Evolutionary conservation across 2,329 filamentous ascomycete genomes (phyloP).

Genomic region (Chalara sp.): DNA sequence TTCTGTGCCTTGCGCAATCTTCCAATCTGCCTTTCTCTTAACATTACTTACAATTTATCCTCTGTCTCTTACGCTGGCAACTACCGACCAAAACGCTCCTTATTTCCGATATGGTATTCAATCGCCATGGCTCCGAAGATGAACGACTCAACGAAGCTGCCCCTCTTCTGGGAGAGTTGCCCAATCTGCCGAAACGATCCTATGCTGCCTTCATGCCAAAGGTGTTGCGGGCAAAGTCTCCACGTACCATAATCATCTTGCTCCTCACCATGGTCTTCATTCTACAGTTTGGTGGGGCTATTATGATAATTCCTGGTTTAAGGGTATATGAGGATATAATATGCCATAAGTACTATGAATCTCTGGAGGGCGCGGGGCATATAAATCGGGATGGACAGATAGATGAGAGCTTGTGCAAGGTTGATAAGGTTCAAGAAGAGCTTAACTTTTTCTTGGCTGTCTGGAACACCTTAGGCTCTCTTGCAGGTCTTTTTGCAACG

Average conservation of each 20-base stretch:
- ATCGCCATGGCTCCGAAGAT: not conserved
- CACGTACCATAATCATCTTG: conserved; percentile 27
- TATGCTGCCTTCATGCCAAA: not conserved
- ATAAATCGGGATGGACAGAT: conserved; percentile 22
- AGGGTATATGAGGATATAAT: conserved; percentile 33
- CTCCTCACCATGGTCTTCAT: conserved; percentile 27
- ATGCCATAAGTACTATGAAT: conserved; percentile 32
- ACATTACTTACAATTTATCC: too few relatives aligned
- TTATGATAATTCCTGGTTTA: conserved; percentile 28
- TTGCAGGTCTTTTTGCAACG: conserved; percentile 25
- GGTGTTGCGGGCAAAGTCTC: conserved; percentile 9
- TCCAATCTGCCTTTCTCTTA: too few relatives aligned
- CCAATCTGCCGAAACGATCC: not conserved
- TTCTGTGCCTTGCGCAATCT: too few relatives aligned
- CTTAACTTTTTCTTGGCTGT: conserved; percentile 30
- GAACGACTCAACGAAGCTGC: not conserved
- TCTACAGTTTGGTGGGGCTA: conserved; percentile 20
- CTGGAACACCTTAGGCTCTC: not conserved
- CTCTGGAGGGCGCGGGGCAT: conserved; percentile 13
- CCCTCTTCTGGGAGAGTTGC: not conserved
- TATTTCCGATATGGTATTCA: too few relatives aligned
- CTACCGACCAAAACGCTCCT: too few relatives aligned
- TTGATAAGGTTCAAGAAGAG: conserved; percentile 29
- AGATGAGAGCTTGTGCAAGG: conserved; percentile 32
- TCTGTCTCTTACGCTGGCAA: too few relatives aligned